Conservation (phyloP, 192 early-diverging fungal genomes). For the Backusella westeae region DNA sequence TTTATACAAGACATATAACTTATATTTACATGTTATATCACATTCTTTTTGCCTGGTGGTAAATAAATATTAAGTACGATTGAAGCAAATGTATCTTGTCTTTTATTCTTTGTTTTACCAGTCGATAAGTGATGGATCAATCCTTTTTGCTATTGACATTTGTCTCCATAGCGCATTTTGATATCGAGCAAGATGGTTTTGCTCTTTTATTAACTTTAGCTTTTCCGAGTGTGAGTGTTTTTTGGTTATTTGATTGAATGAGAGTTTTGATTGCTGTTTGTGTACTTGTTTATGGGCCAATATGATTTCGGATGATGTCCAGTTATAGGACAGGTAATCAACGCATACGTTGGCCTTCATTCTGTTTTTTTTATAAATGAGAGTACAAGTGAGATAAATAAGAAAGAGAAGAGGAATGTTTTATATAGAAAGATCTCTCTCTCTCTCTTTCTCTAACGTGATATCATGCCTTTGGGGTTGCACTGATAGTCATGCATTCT, state of each 20-base stretch:
- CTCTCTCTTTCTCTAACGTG: background rate
- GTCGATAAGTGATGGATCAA: slow-evolving; percentile 30
- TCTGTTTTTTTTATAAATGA: background rate
- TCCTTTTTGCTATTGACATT: slow-evolving; percentile 20
- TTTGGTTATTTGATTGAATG: background rate
- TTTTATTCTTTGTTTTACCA: slow-evolving; percentile 23
- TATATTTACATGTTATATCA: slow-evolving; percentile 34
- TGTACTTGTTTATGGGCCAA: slow-evolving; percentile 7
- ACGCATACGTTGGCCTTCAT: slow-evolving; percentile 23
- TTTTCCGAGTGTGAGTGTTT: background rate
- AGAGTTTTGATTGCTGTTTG: slow-evolving; percentile 7
- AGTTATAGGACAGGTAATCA: slow-evolving; percentile 27
- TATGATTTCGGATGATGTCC: slow-evolving; percentile 15
- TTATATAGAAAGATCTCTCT: background rate
- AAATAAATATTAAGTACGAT: too few relatives aligned
- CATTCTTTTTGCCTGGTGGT: slow-evolving; percentile 35
- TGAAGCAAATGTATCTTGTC: background rate
- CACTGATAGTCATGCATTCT: slow-evolving; percentile 6
- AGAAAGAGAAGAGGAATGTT: background rate
- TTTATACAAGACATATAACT: background rate
- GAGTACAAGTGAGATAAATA: background rate
- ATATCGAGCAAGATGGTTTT: slow-evolving; percentile 19
- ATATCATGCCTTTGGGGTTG: background rate
- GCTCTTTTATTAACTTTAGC: slow-evolving; percentile 13
- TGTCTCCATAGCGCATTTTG: slow-evolving; percentile 41